Percentiles rank a stretch among this genome's conserved stretches.
Evolutionary conservation across 2,329 filamentous ascomycete genomes (phyloP).

Genomic region (Chaetomiaceae sp.): DNA sequence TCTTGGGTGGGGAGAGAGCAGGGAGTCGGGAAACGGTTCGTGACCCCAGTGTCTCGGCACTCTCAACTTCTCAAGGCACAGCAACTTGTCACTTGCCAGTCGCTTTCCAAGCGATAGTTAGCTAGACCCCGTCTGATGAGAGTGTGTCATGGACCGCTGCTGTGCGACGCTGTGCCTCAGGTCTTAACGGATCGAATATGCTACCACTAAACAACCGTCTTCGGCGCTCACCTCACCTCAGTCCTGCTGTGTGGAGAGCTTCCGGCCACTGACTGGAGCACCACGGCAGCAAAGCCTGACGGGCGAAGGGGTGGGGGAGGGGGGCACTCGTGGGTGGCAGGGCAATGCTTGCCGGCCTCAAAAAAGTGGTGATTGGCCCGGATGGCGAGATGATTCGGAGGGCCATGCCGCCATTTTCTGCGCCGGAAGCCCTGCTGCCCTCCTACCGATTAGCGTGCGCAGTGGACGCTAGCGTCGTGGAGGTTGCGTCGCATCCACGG

Average conservation of each 20-base stretch:
- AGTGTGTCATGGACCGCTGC: constrained; percentile 2
- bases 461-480: not conserved
- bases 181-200: too few species aligned
- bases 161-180: not conserved
- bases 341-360: too few species aligned
- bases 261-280: too few species aligned
- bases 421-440: not conserved
- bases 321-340: too few species aligned
- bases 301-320: too few species aligned
- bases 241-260: too few species aligned
- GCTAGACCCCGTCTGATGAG: not conserved
- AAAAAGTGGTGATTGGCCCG: constrained; percentile 7
- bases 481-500: not conserved
- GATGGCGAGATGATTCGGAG: constrained; percentile 7
- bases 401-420: not conserved
- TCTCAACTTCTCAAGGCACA: not conserved
- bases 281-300: too few species aligned
- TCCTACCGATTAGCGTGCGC: not conserved
- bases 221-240: too few species aligned
- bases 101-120: not conserved
- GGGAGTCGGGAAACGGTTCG: not conserved
- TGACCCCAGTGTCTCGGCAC: not conserved
- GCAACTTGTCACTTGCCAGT: not conserved
- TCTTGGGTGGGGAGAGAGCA: not conserved
- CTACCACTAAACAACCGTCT: too few species aligned